Conservation (phyloP, 78 protist species). For the Dictyostelium brefeldianum region DNA sequence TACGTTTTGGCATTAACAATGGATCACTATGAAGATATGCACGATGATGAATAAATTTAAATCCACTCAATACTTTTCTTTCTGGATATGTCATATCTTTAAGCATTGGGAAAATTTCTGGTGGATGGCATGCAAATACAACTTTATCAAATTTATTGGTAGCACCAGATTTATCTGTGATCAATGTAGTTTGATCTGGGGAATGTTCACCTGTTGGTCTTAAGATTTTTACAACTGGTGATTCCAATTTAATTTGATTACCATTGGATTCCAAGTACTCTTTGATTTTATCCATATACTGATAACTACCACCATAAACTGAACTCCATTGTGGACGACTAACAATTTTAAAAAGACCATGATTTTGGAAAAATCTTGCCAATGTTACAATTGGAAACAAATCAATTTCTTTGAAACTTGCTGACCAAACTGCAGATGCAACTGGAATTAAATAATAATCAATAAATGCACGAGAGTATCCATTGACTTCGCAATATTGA, state of each 20-base stretch:
- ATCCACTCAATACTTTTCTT: constrained; percentile 4
- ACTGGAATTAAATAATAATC: constrained; percentile 60
- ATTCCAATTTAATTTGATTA: background rate
- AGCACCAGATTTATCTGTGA: background rate
- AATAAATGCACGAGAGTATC: constrained; percentile 43
- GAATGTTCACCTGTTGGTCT: background rate
- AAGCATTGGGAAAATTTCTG: constrained; percentile 26
- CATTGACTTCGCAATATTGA: constrained; percentile 1
- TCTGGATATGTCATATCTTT: constrained; percentile 32
- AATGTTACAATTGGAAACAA: constrained; percentile 49
- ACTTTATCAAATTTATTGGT: constrained; percentile 26
- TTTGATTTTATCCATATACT: constrained; percentile 25
- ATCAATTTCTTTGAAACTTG: constrained; percentile 42
- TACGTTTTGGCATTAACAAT: constrained; percentile 42
- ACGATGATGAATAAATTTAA: constrained; percentile 26
- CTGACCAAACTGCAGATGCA: constrained; percentile 63
- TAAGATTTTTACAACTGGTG: constrained; percentile 1
- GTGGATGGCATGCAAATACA: constrained; percentile 66
- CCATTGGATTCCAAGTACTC: constrained; percentile 22
- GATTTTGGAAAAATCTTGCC: constrained; percentile 46
- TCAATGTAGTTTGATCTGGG: background rate
- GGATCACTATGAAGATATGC: constrained; percentile 50
- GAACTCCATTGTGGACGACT: constrained; percentile 61
- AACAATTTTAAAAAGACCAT: constrained; percentile 32
- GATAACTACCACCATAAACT: constrained; percentile 40